Base-by-base conservation (phyloP, 176 grass and related monocot species). In the Tillandsia fasciculata region DNA sequence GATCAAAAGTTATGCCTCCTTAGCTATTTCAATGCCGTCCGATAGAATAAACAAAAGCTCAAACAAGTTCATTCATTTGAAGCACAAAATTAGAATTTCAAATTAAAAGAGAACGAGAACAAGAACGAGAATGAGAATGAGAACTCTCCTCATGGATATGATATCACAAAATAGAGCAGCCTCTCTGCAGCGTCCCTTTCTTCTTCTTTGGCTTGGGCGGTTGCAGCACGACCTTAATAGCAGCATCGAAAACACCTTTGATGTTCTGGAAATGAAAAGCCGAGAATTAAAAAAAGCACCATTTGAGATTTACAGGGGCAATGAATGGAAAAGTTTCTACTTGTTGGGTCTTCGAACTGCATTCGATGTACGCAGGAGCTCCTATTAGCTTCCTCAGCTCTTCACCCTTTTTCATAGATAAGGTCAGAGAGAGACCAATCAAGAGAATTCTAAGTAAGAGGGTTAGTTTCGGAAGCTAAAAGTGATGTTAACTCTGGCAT, bases 281-380 rank as follows among this genome's bases (percentile, higher is more conserved):
- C 33, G 6, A 42, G 33, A 7, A 42, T 12, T 49, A 12, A 66
- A 2, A 12, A 50, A 11, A 81, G 14, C 11, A 9, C 3, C 18
- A 28, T 91, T 91, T 27, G 33, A 80, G 71, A 26, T 67, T 69
- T 13, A 14, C 27, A 50, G 8, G 83, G 47, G 22, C 2, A 10
- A 66, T 71, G 68, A 71, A 42, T 0, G 33, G 4, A 42, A 42
- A 42, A 42, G 33, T 42, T 42, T 4, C 0, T 91, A 91, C 88
- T 85, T 87, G 82, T 74, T 91, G 88, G 53, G 88, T 91, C 82
- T 91, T 91, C 26, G 88, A 91, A 77, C 88, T 91, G 84, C 88
- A 91, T 79, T 91, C 88, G 14, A 91, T 84, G 76, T 91, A 91
- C 70, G 86, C 86, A 68, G 84, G 84, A 54, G 88, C 81, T 70